phyloP scores from a whole-genome alignment of 768 basidiomycete species.

The Amanita molliuscula region DNA sequence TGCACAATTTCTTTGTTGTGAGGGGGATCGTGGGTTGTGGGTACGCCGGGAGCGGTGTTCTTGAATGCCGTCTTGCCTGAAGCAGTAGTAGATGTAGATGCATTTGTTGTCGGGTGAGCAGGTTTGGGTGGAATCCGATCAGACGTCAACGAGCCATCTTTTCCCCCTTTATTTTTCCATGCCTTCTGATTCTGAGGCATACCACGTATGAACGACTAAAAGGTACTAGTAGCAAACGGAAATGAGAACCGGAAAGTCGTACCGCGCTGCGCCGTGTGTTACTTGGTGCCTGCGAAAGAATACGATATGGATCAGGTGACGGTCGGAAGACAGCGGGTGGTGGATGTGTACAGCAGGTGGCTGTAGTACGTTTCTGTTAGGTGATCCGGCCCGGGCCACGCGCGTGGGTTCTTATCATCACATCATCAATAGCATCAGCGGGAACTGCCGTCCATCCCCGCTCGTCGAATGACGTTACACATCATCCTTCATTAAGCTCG shows the following conservation, averaged over 20 bases:
- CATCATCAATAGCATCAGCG: not conserved
- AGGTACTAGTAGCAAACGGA: no score
- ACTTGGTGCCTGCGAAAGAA: no score
- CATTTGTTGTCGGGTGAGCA: conserved; percentile 1
- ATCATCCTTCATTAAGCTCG: not conserved
- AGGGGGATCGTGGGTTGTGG: conserved; percentile 13
- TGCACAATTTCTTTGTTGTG: conserved; percentile 40
- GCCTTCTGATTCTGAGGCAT: conserved; percentile 20
- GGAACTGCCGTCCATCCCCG: not conserved
- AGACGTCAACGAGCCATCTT: conserved; percentile 32
- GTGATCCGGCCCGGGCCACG: no score
- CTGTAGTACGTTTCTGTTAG: no score
- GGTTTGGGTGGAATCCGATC: conserved; percentile 37
- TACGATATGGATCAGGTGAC: no score
- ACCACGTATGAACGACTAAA: no score
- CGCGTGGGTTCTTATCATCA: no score
- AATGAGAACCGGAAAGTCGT: no score
- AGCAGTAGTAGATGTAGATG: no score
- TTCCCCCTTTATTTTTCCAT: conserved; percentile 23
- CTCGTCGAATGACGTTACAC: not conserved
- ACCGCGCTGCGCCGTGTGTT: no score
- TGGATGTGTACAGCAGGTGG: no score
- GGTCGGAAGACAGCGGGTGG: no score
- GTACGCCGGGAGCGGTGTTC: conserved; percentile 25
- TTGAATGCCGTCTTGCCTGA: conserved; percentile 4